A percentile compares a stretch with the other conserved stretches of the same genome.
Evolutionary conservation across 306 rosid genomes (phyloP).

Genomic region (Trichosanthes cucumerina): DNA sequence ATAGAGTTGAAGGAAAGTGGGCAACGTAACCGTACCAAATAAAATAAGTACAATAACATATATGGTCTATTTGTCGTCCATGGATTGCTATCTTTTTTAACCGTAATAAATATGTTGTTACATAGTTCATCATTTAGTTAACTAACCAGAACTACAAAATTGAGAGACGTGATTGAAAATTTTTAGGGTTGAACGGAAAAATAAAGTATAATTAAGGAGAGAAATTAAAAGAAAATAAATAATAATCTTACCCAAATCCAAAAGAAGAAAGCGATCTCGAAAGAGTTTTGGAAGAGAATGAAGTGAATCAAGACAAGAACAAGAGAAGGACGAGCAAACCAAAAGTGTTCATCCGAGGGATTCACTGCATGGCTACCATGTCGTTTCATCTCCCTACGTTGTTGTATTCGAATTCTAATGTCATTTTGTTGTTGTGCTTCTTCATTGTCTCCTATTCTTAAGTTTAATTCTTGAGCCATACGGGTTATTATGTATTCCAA

Average conservation of each 20-base stretch:
- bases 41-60: too few relatives aligned
- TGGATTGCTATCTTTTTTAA: too few relatives aligned
- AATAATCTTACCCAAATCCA: slow-evolving; percentile 61
- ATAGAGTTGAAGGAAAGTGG: too few relatives aligned
- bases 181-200: too few relatives aligned
- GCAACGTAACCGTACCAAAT: too few relatives aligned
- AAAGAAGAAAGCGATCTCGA: slow-evolving; percentile 91
- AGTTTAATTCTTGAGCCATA: slow-evolving; percentile 44
- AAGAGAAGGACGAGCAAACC: slow-evolving; percentile 55
- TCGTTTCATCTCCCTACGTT: neutral
- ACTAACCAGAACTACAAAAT: too few relatives aligned
- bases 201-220: neutral
- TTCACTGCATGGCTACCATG: slow-evolving; percentile 22
- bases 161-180: too few relatives aligned
- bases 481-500: slow-evolving; percentile 65
- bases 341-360: slow-evolving; percentile 69
- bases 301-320: slow-evolving; percentile 71
- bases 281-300: slow-evolving; percentile 85
- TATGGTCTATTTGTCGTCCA: too few relatives aligned
- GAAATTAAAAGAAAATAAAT: neutral
- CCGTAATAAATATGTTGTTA: too few relatives aligned
- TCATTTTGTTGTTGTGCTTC: neutral
- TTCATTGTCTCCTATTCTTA: slow-evolving; percentile 1
- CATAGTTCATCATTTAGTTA: too few relatives aligned
- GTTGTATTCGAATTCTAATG: neutral